These are phyloP conservation scores for Coelastrella sp. DNA, from an alignment of 139 green algal species.

Conservation along the genomic window DNA sequence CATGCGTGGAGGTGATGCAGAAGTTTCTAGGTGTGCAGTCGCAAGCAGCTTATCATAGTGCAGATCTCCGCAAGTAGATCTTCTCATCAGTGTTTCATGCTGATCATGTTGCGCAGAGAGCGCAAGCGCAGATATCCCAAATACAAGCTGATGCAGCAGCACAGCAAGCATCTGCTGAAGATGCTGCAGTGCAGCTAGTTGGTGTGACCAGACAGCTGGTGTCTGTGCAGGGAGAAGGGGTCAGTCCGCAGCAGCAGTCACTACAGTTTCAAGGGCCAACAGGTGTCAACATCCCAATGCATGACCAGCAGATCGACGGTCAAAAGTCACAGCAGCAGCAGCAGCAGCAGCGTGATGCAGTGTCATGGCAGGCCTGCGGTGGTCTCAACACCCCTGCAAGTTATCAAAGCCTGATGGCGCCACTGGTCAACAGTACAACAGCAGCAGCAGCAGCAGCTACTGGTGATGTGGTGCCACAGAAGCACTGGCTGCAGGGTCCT, in stretches of 20 bases:
- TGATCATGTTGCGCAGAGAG: not conserved
- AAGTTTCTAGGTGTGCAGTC: not conserved
- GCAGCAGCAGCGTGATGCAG: not conserved
- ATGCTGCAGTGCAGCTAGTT: not conserved
- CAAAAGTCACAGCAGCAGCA: slow-evolving; percentile 9
- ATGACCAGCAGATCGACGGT: not conserved
- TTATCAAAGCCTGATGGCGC: not conserved
- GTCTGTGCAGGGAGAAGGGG: not conserved
- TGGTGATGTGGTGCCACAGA: not conserved
- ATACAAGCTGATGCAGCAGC: not conserved
- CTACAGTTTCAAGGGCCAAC: not conserved
- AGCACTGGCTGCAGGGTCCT: not conserved
- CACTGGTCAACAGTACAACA: not conserved
- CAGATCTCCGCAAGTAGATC: too few species aligned
- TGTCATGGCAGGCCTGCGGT: not conserved
- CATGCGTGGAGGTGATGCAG: too few species aligned
- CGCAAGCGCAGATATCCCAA: not conserved
- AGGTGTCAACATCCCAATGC: not conserved
- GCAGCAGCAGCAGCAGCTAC: not conserved
- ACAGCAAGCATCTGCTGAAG: not conserved
- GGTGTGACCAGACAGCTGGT: not conserved
- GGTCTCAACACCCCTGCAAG: not conserved
- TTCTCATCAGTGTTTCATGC: not conserved
- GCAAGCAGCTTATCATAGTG: not conserved
- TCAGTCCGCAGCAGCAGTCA: not conserved